phyloP scores from a whole-genome alignment of 805 yeast genomes.

The Candida insectalens region DNA sequence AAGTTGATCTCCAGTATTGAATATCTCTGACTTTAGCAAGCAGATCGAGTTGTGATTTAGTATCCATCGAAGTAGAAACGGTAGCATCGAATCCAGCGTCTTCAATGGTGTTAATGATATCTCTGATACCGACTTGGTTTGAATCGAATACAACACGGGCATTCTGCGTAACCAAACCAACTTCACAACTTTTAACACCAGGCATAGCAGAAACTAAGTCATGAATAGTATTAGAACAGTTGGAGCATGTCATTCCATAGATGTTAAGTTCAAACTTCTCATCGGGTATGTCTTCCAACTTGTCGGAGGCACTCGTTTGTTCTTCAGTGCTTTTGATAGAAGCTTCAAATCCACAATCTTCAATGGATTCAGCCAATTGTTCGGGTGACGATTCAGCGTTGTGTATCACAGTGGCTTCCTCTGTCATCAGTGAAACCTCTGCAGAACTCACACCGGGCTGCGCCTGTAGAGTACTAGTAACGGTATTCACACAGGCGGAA shows the following conservation, averaged over 20 bases:
- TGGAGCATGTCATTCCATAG: slow-evolving; percentile 54
- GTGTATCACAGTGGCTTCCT: slow-evolving; percentile 53
- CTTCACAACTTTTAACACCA: slow-evolving; percentile 42
- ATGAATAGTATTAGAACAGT: slow-evolving; percentile 43
- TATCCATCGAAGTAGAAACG: slow-evolving; percentile 40
- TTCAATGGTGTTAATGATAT: slow-evolving; percentile 42
- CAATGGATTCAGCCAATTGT: slow-evolving; percentile 32
- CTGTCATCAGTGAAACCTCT: slow-evolving; percentile 63
- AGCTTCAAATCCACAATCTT: slow-evolving; percentile 39
- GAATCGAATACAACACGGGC: slow-evolving; percentile 47
- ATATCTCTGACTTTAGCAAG: slow-evolving; percentile 67
- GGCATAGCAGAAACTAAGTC: slow-evolving; percentile 29
- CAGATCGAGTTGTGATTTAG: slow-evolving; percentile 57
- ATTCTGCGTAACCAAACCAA: slow-evolving; percentile 43
- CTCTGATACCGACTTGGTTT: slow-evolving; percentile 49
- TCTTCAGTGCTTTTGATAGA: slow-evolving; percentile 32
- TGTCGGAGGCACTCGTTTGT: slow-evolving; percentile 4
- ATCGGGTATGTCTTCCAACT: not conserved
- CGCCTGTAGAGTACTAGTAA: slow-evolving; percentile 34
- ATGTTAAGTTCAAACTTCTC: slow-evolving; percentile 25
- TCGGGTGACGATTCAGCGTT: slow-evolving; percentile 20
- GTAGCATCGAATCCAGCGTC: slow-evolving; percentile 45
- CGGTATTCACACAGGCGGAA: slow-evolving; percentile 53
- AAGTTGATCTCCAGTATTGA: slow-evolving; percentile 53
- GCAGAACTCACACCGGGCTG: slow-evolving; percentile 26